These are phyloP conservation scores for Clavispora vitiphila DNA, from an alignment of 805 yeast species.

Conservation along the genomic window DNA sequence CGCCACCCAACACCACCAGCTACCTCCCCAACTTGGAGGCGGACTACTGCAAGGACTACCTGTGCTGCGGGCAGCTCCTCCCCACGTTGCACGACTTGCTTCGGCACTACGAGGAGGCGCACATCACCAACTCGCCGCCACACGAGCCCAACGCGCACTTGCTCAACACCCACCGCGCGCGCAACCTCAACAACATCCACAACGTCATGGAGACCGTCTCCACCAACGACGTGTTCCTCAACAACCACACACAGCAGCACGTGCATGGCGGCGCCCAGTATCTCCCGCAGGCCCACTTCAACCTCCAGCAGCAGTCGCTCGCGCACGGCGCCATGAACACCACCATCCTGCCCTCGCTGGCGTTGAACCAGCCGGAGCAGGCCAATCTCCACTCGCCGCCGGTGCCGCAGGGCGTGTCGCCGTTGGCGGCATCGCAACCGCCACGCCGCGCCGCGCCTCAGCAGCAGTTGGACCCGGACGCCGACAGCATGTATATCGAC, in stretches of 20 bases:
- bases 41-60: conserved; percentile 92
- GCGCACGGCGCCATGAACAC: conserved; percentile 13
- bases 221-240: conserved; percentile 85
- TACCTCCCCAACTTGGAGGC: conserved; percentile 92
- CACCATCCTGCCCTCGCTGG: conserved; percentile 14
- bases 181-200: conserved; percentile 42
- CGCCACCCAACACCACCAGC: conserved; percentile 65
- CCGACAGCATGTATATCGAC: conserved; percentile 75
- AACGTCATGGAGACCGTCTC: conserved; percentile 81
- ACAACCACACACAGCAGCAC: conserved; percentile 28
- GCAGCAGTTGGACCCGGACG: conserved; percentile 22
- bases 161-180: conserved; percentile 26
- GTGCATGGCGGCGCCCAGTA: conserved; percentile 13
- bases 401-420: conserved; percentile 3
- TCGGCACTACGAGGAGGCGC: conserved; percentile 95
- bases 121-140: conserved; percentile 56
- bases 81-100: conserved; percentile 92
- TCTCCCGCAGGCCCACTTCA: conserved; percentile 18
- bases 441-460: conserved; percentile 14
- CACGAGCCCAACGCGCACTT: conserved; percentile 25
- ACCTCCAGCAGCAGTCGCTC: conserved; percentile 20
- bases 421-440: conserved; percentile 7
- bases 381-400: neutral
- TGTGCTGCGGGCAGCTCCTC: conserved; percentile 88
- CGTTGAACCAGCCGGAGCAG: conserved; percentile 8